These are phyloP conservation scores for Brettanomyces sp. DNA, from an alignment of 805 yeast genomes.

Conservation along the genomic window DNA sequence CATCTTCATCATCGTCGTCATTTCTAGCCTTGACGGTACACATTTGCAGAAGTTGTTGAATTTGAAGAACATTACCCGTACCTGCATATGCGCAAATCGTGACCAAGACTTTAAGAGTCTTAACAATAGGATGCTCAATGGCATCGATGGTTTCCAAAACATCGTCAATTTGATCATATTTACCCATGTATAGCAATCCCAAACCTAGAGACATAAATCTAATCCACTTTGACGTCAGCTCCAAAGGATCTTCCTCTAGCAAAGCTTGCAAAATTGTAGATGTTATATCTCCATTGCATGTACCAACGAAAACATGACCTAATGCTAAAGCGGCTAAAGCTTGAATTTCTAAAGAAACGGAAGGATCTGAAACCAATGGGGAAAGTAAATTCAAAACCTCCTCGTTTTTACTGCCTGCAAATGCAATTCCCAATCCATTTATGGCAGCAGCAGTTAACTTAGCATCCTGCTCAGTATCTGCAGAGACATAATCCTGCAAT, in stretches of 20 bases:
- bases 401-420: slow-evolving; percentile 87
- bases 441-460: slow-evolving; percentile 73
- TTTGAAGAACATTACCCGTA: slow-evolving; percentile 92
- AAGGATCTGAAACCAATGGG: slow-evolving; percentile 76
- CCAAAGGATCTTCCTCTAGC: slow-evolving; percentile 72
- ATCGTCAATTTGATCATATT: slow-evolving; percentile 88
- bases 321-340: slow-evolving; percentile 83
- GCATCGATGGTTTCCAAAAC: slow-evolving; percentile 91
- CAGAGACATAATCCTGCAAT: slow-evolving; percentile 58
- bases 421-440: slow-evolving; percentile 87
- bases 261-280: slow-evolving; percentile 86
- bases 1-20: slow-evolving; percentile 49
- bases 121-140: slow-evolving; percentile 87
- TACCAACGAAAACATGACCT: slow-evolving; percentile 92
- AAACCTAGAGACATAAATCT: slow-evolving; percentile 86
- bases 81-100: slow-evolving; percentile 95
- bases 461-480: slow-evolving; percentile 42
- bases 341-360: slow-evolving; percentile 66
- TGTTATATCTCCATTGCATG: slow-evolving; percentile 90
- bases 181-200: slow-evolving; percentile 87
- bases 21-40: slow-evolving; percentile 65
- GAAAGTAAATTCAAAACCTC: slow-evolving; percentile 68
- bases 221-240: slow-evolving; percentile 78
- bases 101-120: slow-evolving; percentile 80
- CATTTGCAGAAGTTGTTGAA: slow-evolving; percentile 84